These are phyloP conservation scores for Nyssa sinensis DNA, from an alignment of 148 eudicot species.

Conservation along the genomic window DNA sequence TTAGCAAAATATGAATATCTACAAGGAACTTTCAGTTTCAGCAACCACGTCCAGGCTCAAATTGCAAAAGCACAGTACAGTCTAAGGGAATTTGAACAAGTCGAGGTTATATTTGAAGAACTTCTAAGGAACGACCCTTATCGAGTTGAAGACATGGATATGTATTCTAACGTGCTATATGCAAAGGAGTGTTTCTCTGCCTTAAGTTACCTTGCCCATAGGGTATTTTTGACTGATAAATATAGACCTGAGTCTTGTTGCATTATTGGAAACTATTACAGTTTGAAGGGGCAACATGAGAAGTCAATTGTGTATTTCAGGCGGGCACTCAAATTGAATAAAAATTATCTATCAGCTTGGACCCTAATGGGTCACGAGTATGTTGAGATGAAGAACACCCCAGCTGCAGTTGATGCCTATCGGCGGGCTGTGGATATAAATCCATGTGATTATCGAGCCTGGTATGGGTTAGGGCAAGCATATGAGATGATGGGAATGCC, in stretches of 20 bases:
- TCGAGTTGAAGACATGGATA: slow-evolving; percentile 95
- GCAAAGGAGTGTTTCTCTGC: slow-evolving; percentile 91
- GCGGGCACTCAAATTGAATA: slow-evolving; percentile 88
- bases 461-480: slow-evolving; percentile 99
- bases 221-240: slow-evolving; percentile 79
- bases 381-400: slow-evolving; percentile 91
- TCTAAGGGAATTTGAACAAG: slow-evolving; percentile 84
- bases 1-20: slow-evolving; percentile 70
- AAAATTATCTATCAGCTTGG: slow-evolving; percentile 93
- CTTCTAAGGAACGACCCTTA: slow-evolving; percentile 84
- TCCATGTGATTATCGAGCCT: slow-evolving; percentile 91
- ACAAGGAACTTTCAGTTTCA: slow-evolving; percentile 67
- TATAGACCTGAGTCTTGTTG: slow-evolving; percentile 98
- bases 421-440: slow-evolving; percentile 93
- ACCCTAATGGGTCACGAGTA: slow-evolving; percentile 96
- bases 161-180: slow-evolving; percentile 97
- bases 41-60: slow-evolving; percentile 84
- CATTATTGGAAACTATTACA: slow-evolving; percentile 93
- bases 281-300: slow-evolving; percentile 94
- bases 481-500: slow-evolving; percentile 99
- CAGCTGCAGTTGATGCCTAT: slow-evolving; percentile 96
- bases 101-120: slow-evolving; percentile 88
- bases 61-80: slow-evolving; percentile 88
- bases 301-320: slow-evolving; percentile 85
- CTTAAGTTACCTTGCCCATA: slow-evolving; percentile 89